Percentiles rank a stretch among this genome's conserved stretches.
Conservation (phyloP, 2,329 filamentous ascomycete genomes). For the Pseudogymnoascus sp. region DNA sequence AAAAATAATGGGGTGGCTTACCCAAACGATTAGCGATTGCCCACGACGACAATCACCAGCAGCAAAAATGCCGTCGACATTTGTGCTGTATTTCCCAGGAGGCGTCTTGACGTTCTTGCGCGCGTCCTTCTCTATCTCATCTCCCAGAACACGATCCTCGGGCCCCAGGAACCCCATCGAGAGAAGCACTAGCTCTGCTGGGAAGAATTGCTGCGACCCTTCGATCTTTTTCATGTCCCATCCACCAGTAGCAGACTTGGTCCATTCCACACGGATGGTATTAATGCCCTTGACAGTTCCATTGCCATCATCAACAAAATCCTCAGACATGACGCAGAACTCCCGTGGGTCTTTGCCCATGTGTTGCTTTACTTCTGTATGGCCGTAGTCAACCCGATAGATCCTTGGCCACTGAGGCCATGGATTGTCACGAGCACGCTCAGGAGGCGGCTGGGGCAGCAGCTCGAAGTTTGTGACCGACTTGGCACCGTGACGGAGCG, state of each 20-base stretch:
- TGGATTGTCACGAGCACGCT: slow-evolving; percentile 89
- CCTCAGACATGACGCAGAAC: slow-evolving; percentile 97
- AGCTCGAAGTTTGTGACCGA: slow-evolving; percentile 96
- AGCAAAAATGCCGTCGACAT: slow-evolving; percentile 80
- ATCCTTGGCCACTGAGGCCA: slow-evolving; percentile 98
- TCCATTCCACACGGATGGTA: slow-evolving; percentile 93
- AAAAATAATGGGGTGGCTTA: slow-evolving; percentile 25
- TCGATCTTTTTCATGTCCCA: slow-evolving; percentile 99
- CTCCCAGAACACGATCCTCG: slow-evolving; percentile 78
- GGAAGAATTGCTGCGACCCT: slow-evolving; percentile 91
- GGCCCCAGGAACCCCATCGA: slow-evolving; percentile 97
- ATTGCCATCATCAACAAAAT: slow-evolving; percentile 82
- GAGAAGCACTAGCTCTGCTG: slow-evolving; percentile 83
- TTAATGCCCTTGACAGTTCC: slow-evolving; percentile 94
- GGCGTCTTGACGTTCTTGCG: slow-evolving; percentile 96
- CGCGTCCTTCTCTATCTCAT: slow-evolving; percentile 82
- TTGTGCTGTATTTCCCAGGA: slow-evolving; percentile 80
- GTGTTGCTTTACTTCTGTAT: slow-evolving; percentile 91
- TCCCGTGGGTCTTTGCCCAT: slow-evolving; percentile 94
- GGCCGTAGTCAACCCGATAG: slow-evolving; percentile 97
- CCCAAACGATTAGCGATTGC: slow-evolving; percentile 94
- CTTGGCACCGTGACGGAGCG: slow-evolving; percentile 89
- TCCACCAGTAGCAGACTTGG: slow-evolving; percentile 76
- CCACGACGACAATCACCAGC: slow-evolving; percentile 92
- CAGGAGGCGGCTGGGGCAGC: slow-evolving; percentile 80